These are phyloP conservation scores for Polygonum aviculare DNA, from an alignment of 148 eudicot species.

Conservation along the genomic window DNA sequence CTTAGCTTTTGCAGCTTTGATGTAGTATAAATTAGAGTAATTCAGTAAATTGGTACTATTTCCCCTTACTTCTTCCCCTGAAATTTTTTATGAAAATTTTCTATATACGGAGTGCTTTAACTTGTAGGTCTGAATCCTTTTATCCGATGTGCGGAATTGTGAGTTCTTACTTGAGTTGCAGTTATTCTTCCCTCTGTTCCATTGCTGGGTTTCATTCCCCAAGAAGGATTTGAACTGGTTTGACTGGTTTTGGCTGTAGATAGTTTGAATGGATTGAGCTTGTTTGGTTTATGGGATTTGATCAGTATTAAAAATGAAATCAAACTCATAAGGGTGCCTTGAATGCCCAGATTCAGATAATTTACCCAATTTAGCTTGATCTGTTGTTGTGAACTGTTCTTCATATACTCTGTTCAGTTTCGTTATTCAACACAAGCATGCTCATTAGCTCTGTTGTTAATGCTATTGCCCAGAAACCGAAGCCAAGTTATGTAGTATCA, in stretches of 20 bases:
- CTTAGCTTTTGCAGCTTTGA: slow-evolving; percentile 6
- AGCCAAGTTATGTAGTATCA: slow-evolving; percentile 55
- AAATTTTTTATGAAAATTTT: neutral
- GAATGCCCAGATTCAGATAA: neutral
- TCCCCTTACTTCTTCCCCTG: neutral
- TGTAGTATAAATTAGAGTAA: neutral
- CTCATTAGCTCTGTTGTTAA: neutral
- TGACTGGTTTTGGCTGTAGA: neutral
- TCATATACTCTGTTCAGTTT: neutral
- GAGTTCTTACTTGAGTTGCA: neutral
- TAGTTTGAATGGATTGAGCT: neutral
- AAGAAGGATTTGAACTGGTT: neutral
- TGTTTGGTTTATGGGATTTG: neutral
- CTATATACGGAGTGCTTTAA: neutral
- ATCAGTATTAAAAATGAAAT: neutral
- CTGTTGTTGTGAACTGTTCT: neutral
- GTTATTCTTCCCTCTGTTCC: neutral
- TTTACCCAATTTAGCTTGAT: neutral
- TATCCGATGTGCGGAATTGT: neutral
- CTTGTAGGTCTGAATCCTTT: neutral
- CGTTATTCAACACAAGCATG: neutral
- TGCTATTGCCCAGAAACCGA: slow-evolving; percentile 26
- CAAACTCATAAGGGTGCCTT: neutral
- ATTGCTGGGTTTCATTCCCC: neutral
- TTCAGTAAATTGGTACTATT: neutral